A percentile compares a stretch with the other conserved stretches of the same genome.
phyloP scores from a whole-genome alignment of 805 yeast species.

The Myxozyma monticola region DNA sequence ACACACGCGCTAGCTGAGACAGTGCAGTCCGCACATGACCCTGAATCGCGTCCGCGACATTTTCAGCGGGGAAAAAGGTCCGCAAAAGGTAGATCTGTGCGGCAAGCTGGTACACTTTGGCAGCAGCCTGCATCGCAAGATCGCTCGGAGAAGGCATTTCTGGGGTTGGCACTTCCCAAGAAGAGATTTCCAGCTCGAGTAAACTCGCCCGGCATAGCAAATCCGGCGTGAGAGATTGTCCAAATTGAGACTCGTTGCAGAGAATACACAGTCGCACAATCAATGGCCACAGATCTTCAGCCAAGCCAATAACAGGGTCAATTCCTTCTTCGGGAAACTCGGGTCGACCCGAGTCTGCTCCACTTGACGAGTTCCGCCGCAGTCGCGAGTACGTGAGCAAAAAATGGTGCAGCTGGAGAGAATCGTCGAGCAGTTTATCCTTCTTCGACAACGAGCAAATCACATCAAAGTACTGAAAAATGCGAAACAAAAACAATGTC shows the following conservation, averaged over 20 bases:
- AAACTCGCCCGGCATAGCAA: constrained; percentile 20
- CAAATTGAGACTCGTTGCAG: constrained; percentile 28
- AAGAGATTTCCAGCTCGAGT: constrained; percentile 24
- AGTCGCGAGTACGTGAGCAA: constrained; percentile 22
- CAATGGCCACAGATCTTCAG: constrained; percentile 28
- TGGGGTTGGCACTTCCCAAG: constrained; percentile 20
- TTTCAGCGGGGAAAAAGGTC: constrained; percentile 22
- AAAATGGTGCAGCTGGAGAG: constrained; percentile 25
- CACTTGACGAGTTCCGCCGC: not conserved
- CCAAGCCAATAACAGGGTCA: constrained; percentile 30
- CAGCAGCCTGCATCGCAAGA: constrained; percentile 28
- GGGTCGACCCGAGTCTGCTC: not conserved
- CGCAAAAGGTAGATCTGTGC: constrained; percentile 28
- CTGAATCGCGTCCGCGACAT: constrained; percentile 21
- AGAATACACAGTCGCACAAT: constrained; percentile 27
- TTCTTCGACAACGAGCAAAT: constrained; percentile 25
- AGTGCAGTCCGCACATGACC: constrained; percentile 21
- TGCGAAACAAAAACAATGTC: constrained; percentile 25
- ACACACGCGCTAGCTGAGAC: constrained; percentile 26
- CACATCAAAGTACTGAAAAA: constrained; percentile 30
- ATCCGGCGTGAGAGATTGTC: constrained; percentile 21
- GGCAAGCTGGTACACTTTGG: constrained; percentile 28
- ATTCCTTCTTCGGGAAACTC: constrained; percentile 13
- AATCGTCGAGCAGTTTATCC: constrained; percentile 17
- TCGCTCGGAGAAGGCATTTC: constrained; percentile 6